These are phyloP conservation scores for Peniophora sp. DNA, from an alignment of 1,284 basidiomycete genomes.

Conservation along the genomic window DNA sequence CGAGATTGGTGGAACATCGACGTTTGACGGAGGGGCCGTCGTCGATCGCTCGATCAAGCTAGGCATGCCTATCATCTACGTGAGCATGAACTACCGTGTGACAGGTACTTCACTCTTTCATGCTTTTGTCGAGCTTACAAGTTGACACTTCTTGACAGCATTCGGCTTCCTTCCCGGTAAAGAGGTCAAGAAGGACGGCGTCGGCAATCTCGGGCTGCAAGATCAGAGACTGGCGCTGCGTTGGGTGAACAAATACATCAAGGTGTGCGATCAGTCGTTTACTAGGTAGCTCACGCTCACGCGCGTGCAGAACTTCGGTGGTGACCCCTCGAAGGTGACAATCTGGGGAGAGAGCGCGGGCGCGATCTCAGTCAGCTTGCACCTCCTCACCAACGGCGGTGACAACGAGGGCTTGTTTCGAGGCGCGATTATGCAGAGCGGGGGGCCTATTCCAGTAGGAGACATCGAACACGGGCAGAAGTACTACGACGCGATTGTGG, in stretches of 20 bases:
- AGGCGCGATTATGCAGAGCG: conserved; percentile 27
- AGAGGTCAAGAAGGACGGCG: conserved; percentile 37
- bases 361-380: conserved; percentile 23
- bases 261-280: no score
- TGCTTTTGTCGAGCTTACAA: background rate
- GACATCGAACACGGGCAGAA: conserved; percentile 18
- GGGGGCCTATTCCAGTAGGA: conserved; percentile 20
- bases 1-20: conserved; percentile 13
- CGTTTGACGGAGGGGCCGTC: conserved; percentile 12
- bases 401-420: conserved; percentile 23
- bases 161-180: conserved; percentile 36
- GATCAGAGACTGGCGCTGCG: conserved; percentile 26
- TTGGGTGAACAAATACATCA: conserved; percentile 32
- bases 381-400: conserved; percentile 22
- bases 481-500: conserved; percentile 23
- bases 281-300: no score
- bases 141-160: conserved; percentile 9
- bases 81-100: conserved; percentile 27
- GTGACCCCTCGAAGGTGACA: conserved; percentile 17
- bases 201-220: conserved; percentile 43
- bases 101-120: conserved; percentile 2
- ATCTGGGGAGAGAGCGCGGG: conserved; percentile 35
- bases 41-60: conserved; percentile 19
- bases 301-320: conserved; percentile 21
- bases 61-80: conserved; percentile 21